A percentile compares a stretch with the other conserved stretches of the same genome.
Conservation (phyloP, 805 yeast genomes). For the Saccharomycopsis javanensis region DNA sequence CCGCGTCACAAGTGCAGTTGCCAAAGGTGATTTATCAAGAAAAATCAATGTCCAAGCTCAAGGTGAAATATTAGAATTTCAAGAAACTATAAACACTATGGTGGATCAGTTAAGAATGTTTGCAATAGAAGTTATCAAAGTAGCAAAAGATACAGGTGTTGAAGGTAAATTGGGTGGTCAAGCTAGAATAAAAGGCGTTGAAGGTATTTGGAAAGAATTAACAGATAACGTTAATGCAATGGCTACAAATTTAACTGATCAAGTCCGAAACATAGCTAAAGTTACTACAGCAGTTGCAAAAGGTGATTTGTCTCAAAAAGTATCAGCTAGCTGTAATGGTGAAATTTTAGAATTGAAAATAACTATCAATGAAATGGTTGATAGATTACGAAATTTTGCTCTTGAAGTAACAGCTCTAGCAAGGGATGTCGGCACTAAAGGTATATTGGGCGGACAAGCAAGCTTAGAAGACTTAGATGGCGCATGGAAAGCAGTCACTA, state of each 20-base stretch:
- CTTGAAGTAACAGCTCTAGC: constrained; percentile 78
- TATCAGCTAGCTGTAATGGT: constrained; percentile 79
- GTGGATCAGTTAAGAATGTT: constrained; percentile 76
- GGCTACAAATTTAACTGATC: constrained; percentile 82
- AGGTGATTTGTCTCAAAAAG: constrained; percentile 73
- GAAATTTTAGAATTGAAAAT: constrained; percentile 68
- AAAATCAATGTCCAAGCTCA: constrained; percentile 87
- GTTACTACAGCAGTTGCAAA: constrained; percentile 84
- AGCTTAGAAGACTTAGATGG: constrained; percentile 76
- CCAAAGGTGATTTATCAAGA: constrained; percentile 72
- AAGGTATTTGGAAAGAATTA: constrained; percentile 81
- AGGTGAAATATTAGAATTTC: constrained; percentile 78
- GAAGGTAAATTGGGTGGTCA: constrained; percentile 86
- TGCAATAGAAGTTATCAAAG: constrained; percentile 80
- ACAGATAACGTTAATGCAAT: constrained; percentile 84
- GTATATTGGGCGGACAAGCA: constrained; percentile 85
- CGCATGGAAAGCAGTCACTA: constrained; percentile 78
- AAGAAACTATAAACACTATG: constrained; percentile 82
- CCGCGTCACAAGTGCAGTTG: constrained; percentile 83
- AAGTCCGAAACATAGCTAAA: constrained; percentile 78
- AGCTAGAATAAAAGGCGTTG: constrained; percentile 67
- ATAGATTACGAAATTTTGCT: constrained; percentile 73
- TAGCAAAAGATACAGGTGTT: constrained; percentile 87
- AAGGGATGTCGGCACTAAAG: constrained; percentile 83
- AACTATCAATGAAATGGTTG: constrained; percentile 83